These are phyloP conservation scores for Populus davidiana DNA, from an alignment of 345 rosid species.

Conservation along the genomic window DNA sequence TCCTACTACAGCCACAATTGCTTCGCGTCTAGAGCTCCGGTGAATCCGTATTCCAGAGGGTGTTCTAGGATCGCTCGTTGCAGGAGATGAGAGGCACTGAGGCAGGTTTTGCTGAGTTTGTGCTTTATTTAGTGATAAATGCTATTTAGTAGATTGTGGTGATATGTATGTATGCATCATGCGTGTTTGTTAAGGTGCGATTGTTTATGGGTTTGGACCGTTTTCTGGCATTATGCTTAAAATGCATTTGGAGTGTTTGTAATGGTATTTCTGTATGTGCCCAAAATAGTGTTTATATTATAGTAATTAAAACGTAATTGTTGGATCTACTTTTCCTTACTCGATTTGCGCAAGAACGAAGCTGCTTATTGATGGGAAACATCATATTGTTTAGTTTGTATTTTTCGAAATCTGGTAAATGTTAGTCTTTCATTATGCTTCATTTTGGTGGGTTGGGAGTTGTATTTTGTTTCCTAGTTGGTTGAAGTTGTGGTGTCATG, in stretches of 20 bases:
- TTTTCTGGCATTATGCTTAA: not conserved
- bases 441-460: too few relatives aligned
- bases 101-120: not conserved
- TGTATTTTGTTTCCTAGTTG: too few relatives aligned
- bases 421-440: too few relatives aligned
- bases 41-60: constrained; percentile 72
- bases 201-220: not conserved
- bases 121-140: not conserved
- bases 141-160: not conserved
- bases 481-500: not conserved
- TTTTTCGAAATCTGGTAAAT: too few relatives aligned
- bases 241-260: not conserved
- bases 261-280: not conserved
- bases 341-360: too few relatives aligned
- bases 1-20: constrained; percentile 88
- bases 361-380: too few relatives aligned
- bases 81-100: constrained; percentile 59
- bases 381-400: too few relatives aligned
- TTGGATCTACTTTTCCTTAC: not conserved
- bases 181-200: not conserved
- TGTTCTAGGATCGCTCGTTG: constrained; percentile 76
- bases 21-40: constrained; percentile 56
- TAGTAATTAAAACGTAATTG: not conserved
- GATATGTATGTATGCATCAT: not conserved
- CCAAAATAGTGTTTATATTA: not conserved